Conservation (phyloP, 768 basidiomycete genomes). For the Paxillus ammoniavirescens region DNA sequence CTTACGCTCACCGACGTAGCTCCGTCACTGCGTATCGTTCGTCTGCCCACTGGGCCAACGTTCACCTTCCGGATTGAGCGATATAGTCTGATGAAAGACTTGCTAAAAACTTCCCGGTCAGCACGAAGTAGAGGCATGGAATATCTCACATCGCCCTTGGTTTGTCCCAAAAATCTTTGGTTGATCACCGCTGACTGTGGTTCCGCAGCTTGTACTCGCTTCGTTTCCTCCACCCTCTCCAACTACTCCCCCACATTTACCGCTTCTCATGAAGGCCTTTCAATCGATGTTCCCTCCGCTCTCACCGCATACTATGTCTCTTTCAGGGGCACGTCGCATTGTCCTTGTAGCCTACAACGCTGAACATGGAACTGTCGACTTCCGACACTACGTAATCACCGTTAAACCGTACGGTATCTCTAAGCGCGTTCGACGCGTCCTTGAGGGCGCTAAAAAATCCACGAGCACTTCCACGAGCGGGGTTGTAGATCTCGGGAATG, state of each 20-base stretch:
- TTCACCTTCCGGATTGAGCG: slow-evolving; percentile 90
- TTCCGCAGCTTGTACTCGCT: slow-evolving; percentile 74
- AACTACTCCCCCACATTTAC: slow-evolving; percentile 76
- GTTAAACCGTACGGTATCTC: slow-evolving; percentile 95
- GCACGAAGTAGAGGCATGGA: slow-evolving; percentile 81
- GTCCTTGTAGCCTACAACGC: slow-evolving; percentile 91
- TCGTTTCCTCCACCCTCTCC: slow-evolving; percentile 79
- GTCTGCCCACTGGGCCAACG: slow-evolving; percentile 88
- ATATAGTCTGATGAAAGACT: slow-evolving; percentile 88
- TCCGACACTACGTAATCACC: slow-evolving; percentile 93
- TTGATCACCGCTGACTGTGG: background rate
- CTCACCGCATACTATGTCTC: slow-evolving; percentile 70
- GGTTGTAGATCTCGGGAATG: slow-evolving; percentile 79
- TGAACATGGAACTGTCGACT: slow-evolving; percentile 82
- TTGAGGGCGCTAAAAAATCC: slow-evolving; percentile 55
- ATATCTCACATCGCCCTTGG: slow-evolving; percentile 89
- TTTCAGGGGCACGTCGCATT: slow-evolving; percentile 90
- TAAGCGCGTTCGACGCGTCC: slow-evolving; percentile 81
- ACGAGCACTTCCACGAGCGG: slow-evolving; percentile 28
- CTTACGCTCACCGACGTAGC: slow-evolving; percentile 86
- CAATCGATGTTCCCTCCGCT: slow-evolving; percentile 96
- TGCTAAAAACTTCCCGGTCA: slow-evolving; percentile 62
- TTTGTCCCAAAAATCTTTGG: slow-evolving; percentile 36
- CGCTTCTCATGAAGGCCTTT: slow-evolving; percentile 93
- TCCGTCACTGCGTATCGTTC: slow-evolving; percentile 82